phyloP scores from a whole-genome alignment of 257 asterid genomes.

The Rubia yunnanensis region DNA sequence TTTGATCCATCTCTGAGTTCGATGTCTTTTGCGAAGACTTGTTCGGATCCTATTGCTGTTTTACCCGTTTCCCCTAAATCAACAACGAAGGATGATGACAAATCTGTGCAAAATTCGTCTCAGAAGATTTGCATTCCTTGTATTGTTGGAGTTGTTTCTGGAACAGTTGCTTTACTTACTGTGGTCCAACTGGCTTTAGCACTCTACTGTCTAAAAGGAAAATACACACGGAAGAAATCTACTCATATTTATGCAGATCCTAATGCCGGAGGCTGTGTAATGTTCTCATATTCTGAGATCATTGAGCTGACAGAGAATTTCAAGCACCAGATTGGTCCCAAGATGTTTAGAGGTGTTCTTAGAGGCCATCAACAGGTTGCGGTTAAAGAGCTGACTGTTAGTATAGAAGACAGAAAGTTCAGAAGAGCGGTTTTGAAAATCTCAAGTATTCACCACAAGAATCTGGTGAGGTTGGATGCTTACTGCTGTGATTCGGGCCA shows the following conservation, averaged over 20 bases:
- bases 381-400: slow-evolving; percentile 19
- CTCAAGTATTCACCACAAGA: slow-evolving; percentile 33
- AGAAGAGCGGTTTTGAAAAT: slow-evolving; percentile 26
- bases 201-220: slow-evolving; percentile 17
- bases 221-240: slow-evolving; percentile 12
- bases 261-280: slow-evolving; percentile 18
- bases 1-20: slow-evolving; percentile 26
- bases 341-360: slow-evolving; percentile 26
- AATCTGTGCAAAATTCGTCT: neutral
- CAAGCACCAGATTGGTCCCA: slow-evolving; percentile 30
- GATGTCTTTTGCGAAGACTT: slow-evolving; percentile 25
- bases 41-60: slow-evolving; percentile 35
- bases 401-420: slow-evolving; percentile 26
- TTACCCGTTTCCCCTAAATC: slow-evolving; percentile 12
- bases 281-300: slow-evolving; percentile 29
- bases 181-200: slow-evolving; percentile 26
- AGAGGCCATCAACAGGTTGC: slow-evolving; percentile 22
- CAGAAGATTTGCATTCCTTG: slow-evolving; percentile 23
- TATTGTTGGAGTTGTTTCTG: slow-evolving; percentile 20
- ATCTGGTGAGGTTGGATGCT: slow-evolving; percentile 30
- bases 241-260: slow-evolving; percentile 14
- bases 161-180: slow-evolving; percentile 15
- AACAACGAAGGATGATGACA: neutral
- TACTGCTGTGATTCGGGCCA: slow-evolving; percentile 23
- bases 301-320: slow-evolving; percentile 28